These are phyloP conservation scores for Gypsophila paniculata DNA, from an alignment of 179 eudicot species.

Conservation along the genomic window DNA sequence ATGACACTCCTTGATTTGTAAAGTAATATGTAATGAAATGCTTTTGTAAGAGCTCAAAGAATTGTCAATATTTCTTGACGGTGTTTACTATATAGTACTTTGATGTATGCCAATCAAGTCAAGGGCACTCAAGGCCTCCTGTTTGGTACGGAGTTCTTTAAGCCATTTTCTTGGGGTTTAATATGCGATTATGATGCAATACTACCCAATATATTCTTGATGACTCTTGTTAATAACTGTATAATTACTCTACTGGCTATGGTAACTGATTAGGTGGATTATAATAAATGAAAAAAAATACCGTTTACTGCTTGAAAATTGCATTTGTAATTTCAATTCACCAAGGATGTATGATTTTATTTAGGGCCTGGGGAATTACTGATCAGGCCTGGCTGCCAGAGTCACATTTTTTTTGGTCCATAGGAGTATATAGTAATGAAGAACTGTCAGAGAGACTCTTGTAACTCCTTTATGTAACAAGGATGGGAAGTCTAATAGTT, in stretches of 20 bases:
- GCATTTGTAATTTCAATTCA: too few species aligned
- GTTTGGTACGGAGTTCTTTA: neutral
- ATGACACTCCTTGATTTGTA: neutral
- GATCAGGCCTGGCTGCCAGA: too few species aligned
- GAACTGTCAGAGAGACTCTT: neutral
- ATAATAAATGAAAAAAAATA: too few species aligned
- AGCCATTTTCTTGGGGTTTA: too few species aligned
- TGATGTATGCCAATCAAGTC: too few species aligned
- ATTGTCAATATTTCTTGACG: neutral
- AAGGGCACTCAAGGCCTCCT: conserved; percentile 8
- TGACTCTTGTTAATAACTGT: neutral
- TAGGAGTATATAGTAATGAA: neutral
- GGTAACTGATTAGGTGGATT: too few species aligned
- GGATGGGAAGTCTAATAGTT: too few species aligned
- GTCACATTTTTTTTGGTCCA: too few species aligned
- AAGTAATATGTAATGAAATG: neutral
- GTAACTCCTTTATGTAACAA: neutral
- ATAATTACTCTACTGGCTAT: neutral
- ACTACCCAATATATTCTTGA: neutral
- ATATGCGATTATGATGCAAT: neutral
- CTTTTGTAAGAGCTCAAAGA: neutral
- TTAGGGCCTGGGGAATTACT: too few species aligned
- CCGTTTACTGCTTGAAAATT: too few species aligned
- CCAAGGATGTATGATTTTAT: too few species aligned
- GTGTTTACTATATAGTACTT: neutral